phyloP scores from a whole-genome alignment of 2,329 filamentous ascomycete species.

The Blastomyces parvus region DNA sequence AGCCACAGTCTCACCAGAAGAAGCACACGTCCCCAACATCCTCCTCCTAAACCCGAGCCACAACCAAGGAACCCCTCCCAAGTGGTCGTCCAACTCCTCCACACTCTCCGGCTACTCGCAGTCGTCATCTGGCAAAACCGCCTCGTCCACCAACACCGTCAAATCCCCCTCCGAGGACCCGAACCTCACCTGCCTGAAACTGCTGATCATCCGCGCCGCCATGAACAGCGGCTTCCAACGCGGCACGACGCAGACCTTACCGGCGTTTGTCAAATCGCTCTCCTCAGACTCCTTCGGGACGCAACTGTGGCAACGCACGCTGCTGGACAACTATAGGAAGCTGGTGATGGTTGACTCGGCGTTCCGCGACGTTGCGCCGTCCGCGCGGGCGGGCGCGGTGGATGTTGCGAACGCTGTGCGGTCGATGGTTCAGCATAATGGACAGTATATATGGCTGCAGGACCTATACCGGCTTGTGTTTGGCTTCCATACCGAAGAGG shows the following conservation, averaged over 20 bases:
- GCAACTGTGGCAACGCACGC: constrained; percentile 56
- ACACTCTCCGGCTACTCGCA: constrained; percentile 73
- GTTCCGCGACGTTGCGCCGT: constrained; percentile 41
- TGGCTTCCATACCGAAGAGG: constrained; percentile 72
- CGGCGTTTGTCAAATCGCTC: constrained; percentile 65
- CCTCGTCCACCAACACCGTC: constrained; percentile 38
- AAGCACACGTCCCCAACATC: constrained; percentile 74
- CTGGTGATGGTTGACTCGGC: constrained; percentile 64
- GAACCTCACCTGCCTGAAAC: constrained; percentile 67
- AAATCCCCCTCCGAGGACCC: constrained; percentile 53
- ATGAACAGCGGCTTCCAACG: constrained; percentile 74
- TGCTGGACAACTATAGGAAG: constrained; percentile 72
- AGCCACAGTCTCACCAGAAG: constrained; percentile 72
- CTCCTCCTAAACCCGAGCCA: constrained; percentile 67
- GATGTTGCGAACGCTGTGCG: constrained; percentile 73
- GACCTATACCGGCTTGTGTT: constrained; percentile 81
- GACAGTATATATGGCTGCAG: constrained; percentile 67
- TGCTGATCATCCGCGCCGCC: constrained; percentile 72
- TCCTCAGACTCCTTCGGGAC: constrained; percentile 71
- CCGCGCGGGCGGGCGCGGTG: constrained; percentile 42
- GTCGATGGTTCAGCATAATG: constrained; percentile 57
- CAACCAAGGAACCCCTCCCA: constrained; percentile 36
- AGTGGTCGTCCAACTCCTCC: constrained; percentile 72
- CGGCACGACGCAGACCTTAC: constrained; percentile 48
- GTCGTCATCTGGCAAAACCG: constrained; percentile 39